These are phyloP conservation scores for Fusarium sp. DNA, from an alignment of 2,329 filamentous ascomycete species.

Conservation along the genomic window DNA sequence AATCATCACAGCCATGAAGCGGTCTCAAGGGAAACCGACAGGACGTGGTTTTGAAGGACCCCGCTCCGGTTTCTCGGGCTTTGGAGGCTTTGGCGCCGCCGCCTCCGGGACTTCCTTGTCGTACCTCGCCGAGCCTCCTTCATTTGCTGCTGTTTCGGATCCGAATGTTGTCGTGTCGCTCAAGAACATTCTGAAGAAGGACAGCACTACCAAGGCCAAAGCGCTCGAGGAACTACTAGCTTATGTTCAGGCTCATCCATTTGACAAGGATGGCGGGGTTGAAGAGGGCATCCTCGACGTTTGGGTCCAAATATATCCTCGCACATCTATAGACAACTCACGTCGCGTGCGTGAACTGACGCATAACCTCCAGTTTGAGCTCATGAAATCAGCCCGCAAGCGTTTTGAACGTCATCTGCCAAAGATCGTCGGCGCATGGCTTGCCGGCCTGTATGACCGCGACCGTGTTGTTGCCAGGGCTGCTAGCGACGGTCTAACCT, in stretches of 20 bases:
- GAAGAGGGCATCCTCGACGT: conserved; percentile 88
- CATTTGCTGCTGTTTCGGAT: conserved; percentile 80
- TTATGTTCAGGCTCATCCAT: conserved; percentile 66
- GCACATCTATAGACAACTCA: conserved; percentile 88
- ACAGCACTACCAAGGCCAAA: conserved; percentile 90
- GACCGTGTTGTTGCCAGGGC: conserved; percentile 80
- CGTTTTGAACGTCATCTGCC: conserved; percentile 84
- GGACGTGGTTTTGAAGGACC: conserved; percentile 41
- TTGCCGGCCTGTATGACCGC: conserved; percentile 87
- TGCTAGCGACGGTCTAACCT: conserved; percentile 79
- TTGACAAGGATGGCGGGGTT: conserved; percentile 67
- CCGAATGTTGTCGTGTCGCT: conserved; percentile 88
- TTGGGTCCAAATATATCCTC: conserved; percentile 90
- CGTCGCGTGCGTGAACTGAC: conserved; percentile 88
- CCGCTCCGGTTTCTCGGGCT: conserved; percentile 40
- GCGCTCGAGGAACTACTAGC: conserved; percentile 85
- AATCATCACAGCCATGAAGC: conserved; percentile 41
- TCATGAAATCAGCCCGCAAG: conserved; percentile 75
- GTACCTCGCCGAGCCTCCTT: conserved; percentile 86
- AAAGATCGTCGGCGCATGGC: conserved; percentile 85
- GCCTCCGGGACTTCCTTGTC: conserved; percentile 70
- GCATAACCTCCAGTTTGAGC: conserved; percentile 75
- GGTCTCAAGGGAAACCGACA: conserved; percentile 43
- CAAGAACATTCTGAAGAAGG: conserved; percentile 93
- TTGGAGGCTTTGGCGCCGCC: conserved; percentile 50